Percentiles rank a stretch among this genome's conserved stretches.
These are phyloP conservation scores for Xylaria sp. DNA, from an alignment of 2,329 filamentous ascomycete genomes.

Conservation along the genomic window DNA sequence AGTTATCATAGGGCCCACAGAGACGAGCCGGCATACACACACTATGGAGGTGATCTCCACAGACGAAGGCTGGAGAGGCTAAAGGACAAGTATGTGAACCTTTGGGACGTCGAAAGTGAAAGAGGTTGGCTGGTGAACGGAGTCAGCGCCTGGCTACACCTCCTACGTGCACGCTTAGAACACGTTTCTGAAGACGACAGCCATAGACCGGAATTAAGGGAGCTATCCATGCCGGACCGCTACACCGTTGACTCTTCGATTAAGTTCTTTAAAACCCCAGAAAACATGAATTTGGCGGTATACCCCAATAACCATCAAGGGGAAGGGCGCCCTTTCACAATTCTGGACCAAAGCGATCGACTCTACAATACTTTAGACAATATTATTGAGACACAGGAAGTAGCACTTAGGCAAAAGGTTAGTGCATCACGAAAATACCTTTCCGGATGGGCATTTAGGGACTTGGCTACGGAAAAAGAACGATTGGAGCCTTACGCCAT, in stretches of 20 bases:
- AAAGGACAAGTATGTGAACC: neutral
- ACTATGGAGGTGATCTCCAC: neutral
- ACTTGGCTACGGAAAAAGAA: slow-evolving; percentile 3
- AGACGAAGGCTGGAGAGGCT: slow-evolving; percentile 4
- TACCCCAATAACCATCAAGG: neutral
- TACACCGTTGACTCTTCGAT: slow-evolving; percentile 4
- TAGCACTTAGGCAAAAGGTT: neutral
- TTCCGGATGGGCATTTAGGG: slow-evolving; percentile 14
- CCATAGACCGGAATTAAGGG: neutral
- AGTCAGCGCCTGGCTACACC: slow-evolving; percentile 1
- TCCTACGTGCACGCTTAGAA: slow-evolving; percentile 12
- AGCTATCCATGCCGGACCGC: neutral
- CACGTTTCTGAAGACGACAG: slow-evolving; percentile 7
- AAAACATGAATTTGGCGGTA: slow-evolving; percentile 12
- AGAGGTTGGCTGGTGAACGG: slow-evolving; percentile 21
- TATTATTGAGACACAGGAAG: slow-evolving; percentile 15
- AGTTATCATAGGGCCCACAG: neutral
- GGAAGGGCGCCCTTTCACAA: neutral
- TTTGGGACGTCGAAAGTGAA: slow-evolving; percentile 22
- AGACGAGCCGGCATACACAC: slow-evolving; percentile 1
- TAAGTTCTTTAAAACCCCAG: neutral
- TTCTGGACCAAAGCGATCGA: neutral
- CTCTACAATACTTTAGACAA: neutral
- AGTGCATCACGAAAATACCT: neutral
- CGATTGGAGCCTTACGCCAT: slow-evolving; percentile 4